Evolutionary conservation across 2,329 filamentous ascomycete genomes (phyloP), one percentile per base, ranked within the genome.

Genomic region (Cercospora sp.): DNA sequence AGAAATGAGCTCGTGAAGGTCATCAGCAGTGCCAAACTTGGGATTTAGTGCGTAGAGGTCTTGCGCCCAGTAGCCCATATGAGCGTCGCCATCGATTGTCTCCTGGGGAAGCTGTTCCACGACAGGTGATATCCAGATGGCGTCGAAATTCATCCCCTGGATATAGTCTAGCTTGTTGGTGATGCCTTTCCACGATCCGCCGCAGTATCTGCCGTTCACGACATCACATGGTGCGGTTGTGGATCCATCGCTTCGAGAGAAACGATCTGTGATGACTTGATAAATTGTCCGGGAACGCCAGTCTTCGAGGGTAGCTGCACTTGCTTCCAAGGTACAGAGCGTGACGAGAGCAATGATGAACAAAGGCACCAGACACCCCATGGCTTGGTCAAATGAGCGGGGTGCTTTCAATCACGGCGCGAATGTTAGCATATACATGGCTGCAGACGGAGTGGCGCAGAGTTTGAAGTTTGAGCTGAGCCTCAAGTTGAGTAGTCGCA

Each of bases 21-120:
- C 89, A 13, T 85, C 80, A 4, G 82, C 81, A 0, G 85, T 86
- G 32, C 89, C 89, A 69, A 87, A 88, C 67, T 87, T 82, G 2
- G 82, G 69, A 73, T 91, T 90, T 65, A 91, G 76, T 13, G 79
- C 72, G 71, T 85, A 84, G 24, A 85, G 77, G 65, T 85, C 80
- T 68, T 84, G 80, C n/a, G 83, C 82, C 84, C 84, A 85, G 74
- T 85, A 86, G 6, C 83, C 84, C 63, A 85, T 81, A 68, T 83
- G 85, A 9, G 82, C 79, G 21, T 79, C 72, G 8, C 82, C 84
- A 66, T 82, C 81, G 16, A 70, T 70, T 2, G 82, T 84, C 12
- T 75, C 70, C 18, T 80, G 78, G 16, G 79, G 74, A 3, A 84
- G 73, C 61, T 84, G 81, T 66, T 79, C 77, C 18, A 73, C 80